phyloP scores from a whole-genome alignment of 1,139 yeast genomes.

The Geotrichum aggregatum region DNA sequence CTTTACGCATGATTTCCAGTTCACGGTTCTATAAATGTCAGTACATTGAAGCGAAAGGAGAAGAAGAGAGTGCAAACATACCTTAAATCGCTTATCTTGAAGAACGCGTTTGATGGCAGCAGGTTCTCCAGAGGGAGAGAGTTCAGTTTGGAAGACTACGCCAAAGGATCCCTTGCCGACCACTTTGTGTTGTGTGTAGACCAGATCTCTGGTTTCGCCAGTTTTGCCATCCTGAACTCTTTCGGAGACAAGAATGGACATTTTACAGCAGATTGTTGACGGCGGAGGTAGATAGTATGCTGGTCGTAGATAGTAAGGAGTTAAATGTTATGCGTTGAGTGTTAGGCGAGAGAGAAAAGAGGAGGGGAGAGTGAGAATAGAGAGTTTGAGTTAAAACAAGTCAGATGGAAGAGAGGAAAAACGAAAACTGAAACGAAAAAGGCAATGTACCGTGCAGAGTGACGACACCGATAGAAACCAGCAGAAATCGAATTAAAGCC shows the following conservation, averaged over 20 bases:
- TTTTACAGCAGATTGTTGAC: slow-evolving; percentile 12
- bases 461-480: not conserved
- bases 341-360: slow-evolving; percentile 1
- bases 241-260: slow-evolving; percentile 57
- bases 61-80: slow-evolving; percentile 2
- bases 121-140: slow-evolving; percentile 66
- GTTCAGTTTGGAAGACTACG: slow-evolving; percentile 82
- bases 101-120: slow-evolving; percentile 93
- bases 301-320: no score
- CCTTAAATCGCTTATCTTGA: slow-evolving; percentile 88
- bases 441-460: not conserved
- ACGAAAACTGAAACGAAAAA: not conserved
- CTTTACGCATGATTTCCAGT: slow-evolving; percentile 87
- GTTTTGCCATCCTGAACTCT: slow-evolving; percentile 72
- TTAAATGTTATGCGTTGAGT: no score
- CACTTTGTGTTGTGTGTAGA: slow-evolving; percentile 72
- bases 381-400: not conserved
- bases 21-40: slow-evolving; percentile 61
- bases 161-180: slow-evolving; percentile 98
- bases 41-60: not conserved
- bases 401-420: not conserved
- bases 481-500: not conserved
- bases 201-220: slow-evolving; percentile 57
- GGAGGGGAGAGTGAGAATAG: not conserved
- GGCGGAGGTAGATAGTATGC: slow-evolving; percentile 4